phyloP scores from a whole-genome alignment of 23 red algal species.

The Chondrus crispus region DNA sequence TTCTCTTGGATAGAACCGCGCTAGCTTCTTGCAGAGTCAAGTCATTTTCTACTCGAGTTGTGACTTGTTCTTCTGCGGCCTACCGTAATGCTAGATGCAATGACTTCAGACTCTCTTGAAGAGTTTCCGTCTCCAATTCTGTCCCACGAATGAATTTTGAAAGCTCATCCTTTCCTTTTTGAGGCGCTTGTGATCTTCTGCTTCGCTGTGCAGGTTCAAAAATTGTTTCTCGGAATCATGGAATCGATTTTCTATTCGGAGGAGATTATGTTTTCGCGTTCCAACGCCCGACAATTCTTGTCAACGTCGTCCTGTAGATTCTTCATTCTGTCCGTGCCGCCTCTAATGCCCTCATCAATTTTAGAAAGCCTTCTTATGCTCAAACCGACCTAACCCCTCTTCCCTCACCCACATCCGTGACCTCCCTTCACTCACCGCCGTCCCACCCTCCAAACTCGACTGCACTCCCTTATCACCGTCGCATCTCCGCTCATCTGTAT shows the following conservation, averaged over 20 bases:
- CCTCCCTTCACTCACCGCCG: too few relatives aligned
- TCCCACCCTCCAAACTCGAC: too few relatives aligned
- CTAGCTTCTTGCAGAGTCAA: neutral
- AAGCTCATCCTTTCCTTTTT: slow-evolving; percentile 28
- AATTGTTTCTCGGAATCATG: neutral
- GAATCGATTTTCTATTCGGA: slow-evolving; percentile 31
- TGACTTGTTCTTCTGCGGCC: slow-evolving; percentile 8
- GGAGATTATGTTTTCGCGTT: slow-evolving; percentile 34
- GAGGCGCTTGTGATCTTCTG: slow-evolving; percentile 43
- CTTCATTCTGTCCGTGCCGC: slow-evolving; percentile 8
- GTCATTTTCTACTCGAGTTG: slow-evolving; percentile 10
- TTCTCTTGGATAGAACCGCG: neutral
- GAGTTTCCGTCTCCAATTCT: neutral
- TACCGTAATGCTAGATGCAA: neutral
- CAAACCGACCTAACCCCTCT: too few relatives aligned
- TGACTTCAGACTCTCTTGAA: neutral
- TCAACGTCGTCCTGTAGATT: slow-evolving; percentile 22
- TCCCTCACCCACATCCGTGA: too few relatives aligned
- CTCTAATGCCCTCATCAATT: slow-evolving; percentile 21
- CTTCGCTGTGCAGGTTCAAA: neutral
- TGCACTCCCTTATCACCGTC: too few relatives aligned
- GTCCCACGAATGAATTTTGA: neutral
- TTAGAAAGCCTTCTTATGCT: slow-evolving; percentile 22
- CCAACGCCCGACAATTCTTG: neutral
- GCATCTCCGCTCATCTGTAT: too few relatives aligned